Percentiles rank a stretch among this genome's conserved stretches.
Evolutionary conservation across 176 grass and related monocot species (phyloP).

Genomic region (Aegilops longissima): DNA sequence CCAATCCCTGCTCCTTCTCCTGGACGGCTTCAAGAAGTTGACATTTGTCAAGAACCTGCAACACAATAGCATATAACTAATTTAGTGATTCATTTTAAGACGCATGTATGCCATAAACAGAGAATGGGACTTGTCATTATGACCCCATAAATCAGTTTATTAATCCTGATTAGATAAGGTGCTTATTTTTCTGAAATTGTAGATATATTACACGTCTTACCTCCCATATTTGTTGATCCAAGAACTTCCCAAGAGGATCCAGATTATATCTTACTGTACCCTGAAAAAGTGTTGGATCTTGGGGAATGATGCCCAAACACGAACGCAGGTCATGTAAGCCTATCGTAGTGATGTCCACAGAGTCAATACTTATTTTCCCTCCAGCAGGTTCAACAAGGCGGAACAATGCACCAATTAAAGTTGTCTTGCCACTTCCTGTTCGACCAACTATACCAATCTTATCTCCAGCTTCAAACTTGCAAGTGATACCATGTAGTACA

Average conservation of each 20-base stretch:
- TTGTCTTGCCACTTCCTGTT: constrained; percentile 93
- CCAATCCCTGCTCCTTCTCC: constrained; percentile 78
- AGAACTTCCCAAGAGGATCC: constrained; percentile 64
- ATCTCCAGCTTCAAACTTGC: constrained; percentile 70
- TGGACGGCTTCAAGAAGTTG: constrained; percentile 82
- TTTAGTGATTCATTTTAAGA: neutral
- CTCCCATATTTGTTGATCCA: constrained; percentile 83
- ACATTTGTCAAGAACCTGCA: constrained; percentile 83
- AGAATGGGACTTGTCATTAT: neutral
- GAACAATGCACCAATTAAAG: constrained; percentile 81
- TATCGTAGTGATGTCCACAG: constrained; percentile 58
- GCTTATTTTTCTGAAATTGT: neutral
- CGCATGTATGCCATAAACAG: neutral
- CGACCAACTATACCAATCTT: constrained; percentile 95
- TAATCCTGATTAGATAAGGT: neutral
- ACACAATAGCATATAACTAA: neutral
- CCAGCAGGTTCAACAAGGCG: constrained; percentile 86
- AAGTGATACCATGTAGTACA: constrained; percentile 75
- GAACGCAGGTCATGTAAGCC: constrained; percentile 92
- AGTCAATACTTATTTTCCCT: constrained; percentile 78
- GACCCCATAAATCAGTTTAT: neutral
- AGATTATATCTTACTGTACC: constrained; percentile 90
- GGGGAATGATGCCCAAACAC: constrained; percentile 87
- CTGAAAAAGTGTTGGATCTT: constrained; percentile 90
- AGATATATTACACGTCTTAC: constrained; percentile 35